Conservation (phyloP, 495 filamentous ascomycete genomes). For the Trichocladium uniseriatum region DNA sequence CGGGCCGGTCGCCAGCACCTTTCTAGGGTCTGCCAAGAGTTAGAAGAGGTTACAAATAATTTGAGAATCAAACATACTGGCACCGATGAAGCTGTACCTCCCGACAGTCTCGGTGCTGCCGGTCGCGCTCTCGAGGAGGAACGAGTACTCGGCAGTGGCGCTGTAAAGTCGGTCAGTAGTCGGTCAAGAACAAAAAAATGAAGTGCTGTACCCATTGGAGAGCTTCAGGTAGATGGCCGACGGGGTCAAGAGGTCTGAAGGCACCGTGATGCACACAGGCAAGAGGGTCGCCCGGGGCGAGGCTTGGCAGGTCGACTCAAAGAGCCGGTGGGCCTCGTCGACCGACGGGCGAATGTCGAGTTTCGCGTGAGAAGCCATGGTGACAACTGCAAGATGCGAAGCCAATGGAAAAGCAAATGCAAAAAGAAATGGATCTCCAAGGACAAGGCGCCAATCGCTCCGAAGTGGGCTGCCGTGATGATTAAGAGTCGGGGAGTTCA, state of each 20-base stretch:
- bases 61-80: constrained; percentile 36
- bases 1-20: constrained; percentile 77
- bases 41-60: neutral
- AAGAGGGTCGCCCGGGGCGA: constrained; percentile 57
- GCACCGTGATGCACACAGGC: constrained; percentile 74
- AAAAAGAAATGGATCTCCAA: constrained; percentile 38
- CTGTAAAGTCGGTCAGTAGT: constrained; percentile 24
- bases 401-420: too few species aligned
- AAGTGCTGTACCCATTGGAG: constrained; percentile 21
- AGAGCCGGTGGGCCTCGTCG: constrained; percentile 19
- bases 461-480: neutral
- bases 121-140: constrained; percentile 90
- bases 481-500: neutral
- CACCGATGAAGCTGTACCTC: constrained; percentile 89
- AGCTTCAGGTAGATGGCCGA: constrained; percentile 87
- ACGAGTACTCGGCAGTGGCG: constrained; percentile 64
- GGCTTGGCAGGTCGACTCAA: constrained; percentile 20
- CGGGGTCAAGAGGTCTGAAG: constrained; percentile 86
- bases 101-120: constrained; percentile 89
- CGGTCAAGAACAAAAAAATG: neutral
- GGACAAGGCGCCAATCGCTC: constrained; percentile 16
- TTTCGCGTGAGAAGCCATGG: constrained; percentile 18
- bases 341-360: constrained; percentile 23
- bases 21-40: constrained; percentile 46
- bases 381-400: too few species aligned